A percentile compares a stretch with the other conserved stretches of the same genome.
Evolutionary conservation across 192 early-diverging fungal genomes (phyloP).

Genomic region (Chytriomyces sp.): DNA sequence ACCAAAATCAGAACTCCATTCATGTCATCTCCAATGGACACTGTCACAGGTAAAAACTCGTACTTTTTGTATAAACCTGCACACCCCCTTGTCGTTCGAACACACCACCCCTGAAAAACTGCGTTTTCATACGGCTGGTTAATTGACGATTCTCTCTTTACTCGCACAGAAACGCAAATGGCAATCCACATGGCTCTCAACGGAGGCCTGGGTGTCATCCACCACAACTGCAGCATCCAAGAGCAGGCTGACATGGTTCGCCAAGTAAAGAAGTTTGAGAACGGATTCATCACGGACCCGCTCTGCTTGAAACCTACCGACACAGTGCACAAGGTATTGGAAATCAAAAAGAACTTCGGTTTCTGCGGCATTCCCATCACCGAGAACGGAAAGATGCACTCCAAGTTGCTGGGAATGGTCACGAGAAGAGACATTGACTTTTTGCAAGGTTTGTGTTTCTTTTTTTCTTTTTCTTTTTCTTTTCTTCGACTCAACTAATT

Average conservation of each 20-base stretch:
- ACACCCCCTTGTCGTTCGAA: not conserved
- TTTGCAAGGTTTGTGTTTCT: constrained; percentile 47
- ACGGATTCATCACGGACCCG: constrained; percentile 98
- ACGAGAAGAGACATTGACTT: constrained; percentile 97
- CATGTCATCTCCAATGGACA: constrained; percentile 97
- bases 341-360: constrained; percentile 85
- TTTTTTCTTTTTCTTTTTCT: not conserved
- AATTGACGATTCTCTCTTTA: not conserved
- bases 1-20: constrained; percentile 93
- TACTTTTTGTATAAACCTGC: not conserved
- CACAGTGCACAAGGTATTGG: constrained; percentile 82
- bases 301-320: constrained; percentile 81
- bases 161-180: constrained; percentile 83
- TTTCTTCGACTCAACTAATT: not conserved
- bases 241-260: constrained; percentile 98
- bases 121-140: not conserved
- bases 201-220: constrained; percentile 96
- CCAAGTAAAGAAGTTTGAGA: constrained; percentile 94
- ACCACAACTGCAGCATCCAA: constrained; percentile 94
- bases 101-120: not conserved
- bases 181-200: constrained; percentile 95
- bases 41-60: constrained; percentile 71
- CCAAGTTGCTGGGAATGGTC: constrained; percentile 93
- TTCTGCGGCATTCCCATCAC: constrained; percentile 98
- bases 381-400: constrained; percentile 82